A percentile compares a stretch with the other conserved stretches of the same genome.
phyloP scores from a whole-genome alignment of 2,329 filamentous ascomycete genomes.

The Pseudogymnoascus sp. region DNA sequence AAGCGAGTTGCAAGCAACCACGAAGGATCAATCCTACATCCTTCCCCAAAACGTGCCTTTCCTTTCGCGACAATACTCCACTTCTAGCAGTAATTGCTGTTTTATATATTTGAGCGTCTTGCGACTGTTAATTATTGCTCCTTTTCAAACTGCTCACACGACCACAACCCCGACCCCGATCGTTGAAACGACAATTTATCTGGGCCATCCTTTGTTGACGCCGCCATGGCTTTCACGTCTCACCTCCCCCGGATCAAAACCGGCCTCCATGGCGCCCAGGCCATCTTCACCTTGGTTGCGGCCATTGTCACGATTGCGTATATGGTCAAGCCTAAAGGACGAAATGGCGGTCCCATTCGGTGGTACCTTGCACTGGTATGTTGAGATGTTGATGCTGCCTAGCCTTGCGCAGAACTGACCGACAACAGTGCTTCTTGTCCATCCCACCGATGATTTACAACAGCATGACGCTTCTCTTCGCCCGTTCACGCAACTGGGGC shows the following conservation, averaged over 20 bases:
- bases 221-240: slow-evolving; percentile 1
- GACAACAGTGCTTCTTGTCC: slow-evolving; percentile 52
- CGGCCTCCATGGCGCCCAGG: slow-evolving; percentile 47
- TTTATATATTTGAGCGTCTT: neutral
- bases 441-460: slow-evolving; percentile 58
- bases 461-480: slow-evolving; percentile 55
- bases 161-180: neutral
- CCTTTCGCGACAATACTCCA: neutral
- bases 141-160: neutral
- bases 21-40: neutral
- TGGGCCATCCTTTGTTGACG: slow-evolving; percentile 7
- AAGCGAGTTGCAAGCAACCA: neutral
- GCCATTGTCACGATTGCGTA: slow-evolving; percentile 52
- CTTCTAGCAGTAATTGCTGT: neutral
- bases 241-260: slow-evolving; percentile 37
- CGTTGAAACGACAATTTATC: neutral
- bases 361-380: slow-evolving; percentile 59
- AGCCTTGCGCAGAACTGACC: slow-evolving; percentile 8
- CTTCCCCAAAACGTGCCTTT: neutral
- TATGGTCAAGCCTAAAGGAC: slow-evolving; percentile 41
- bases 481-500: slow-evolving; percentile 52
- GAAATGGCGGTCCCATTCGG: slow-evolving; percentile 44
- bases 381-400: slow-evolving; percentile 11
- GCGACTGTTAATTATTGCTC: neutral
- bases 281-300: slow-evolving; percentile 44